Evolutionary conservation across 176 grass and related monocot species (phyloP).

Genomic region (Bromus sterilis): DNA sequence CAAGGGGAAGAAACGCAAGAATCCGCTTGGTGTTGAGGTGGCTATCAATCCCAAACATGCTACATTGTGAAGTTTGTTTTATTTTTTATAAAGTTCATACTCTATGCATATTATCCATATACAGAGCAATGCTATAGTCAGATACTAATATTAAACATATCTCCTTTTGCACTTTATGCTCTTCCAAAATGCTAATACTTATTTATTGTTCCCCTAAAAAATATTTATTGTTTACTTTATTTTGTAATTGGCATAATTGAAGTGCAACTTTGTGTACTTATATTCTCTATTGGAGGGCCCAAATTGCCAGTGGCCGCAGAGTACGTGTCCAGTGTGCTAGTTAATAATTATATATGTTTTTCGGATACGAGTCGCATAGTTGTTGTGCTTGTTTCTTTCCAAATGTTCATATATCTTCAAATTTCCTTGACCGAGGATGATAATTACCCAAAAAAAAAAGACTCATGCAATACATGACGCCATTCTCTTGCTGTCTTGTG

Average conservation of each 20-base stretch:
- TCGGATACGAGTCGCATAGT: not conserved
- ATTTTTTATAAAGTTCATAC: not conserved
- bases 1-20: slow-evolving; percentile 91
- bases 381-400: too few relatives aligned
- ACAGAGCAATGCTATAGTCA: not conserved
- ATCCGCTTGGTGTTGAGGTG: slow-evolving; percentile 61
- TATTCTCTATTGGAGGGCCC: too few relatives aligned
- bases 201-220: not conserved
- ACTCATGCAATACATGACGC: not conserved
- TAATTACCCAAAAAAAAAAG: not conserved
- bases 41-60: not conserved
- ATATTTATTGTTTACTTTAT: not conserved
- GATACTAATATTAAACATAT: slow-evolving; percentile 1
- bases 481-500: not conserved
- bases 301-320: not conserved
- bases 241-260: not conserved
- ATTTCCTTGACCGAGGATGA: not conserved
- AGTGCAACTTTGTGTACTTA: too few relatives aligned
- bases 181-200: not conserved
- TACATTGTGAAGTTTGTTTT: not conserved
- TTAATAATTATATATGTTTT: not conserved
- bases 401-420: not conserved
- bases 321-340: not conserved
- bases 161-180: not conserved
- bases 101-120: not conserved